A percentile compares a stretch with the other conserved stretches of the same genome.
These are phyloP conservation scores for Myxozyma nipponensis DNA, from an alignment of 805 yeast species.

Conservation along the genomic window DNA sequence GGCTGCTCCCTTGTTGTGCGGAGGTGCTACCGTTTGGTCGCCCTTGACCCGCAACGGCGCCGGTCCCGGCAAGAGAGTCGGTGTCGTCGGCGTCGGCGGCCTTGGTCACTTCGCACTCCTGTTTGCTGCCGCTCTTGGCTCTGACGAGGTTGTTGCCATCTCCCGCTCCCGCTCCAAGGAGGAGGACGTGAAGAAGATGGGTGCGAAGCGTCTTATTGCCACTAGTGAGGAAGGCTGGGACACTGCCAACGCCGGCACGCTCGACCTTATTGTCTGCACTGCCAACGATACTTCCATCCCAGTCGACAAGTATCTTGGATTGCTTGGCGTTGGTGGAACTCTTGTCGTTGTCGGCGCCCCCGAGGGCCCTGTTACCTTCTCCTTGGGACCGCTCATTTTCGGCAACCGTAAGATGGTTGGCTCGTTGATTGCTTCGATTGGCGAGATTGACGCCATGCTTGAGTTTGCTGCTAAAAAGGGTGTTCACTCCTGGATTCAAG, in stretches of 20 bases:
- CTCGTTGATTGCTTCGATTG: constrained; percentile 58
- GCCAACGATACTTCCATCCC: constrained; percentile 46
- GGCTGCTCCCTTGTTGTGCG: constrained; percentile 72
- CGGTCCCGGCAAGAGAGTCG: constrained; percentile 51
- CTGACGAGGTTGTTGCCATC: constrained; percentile 52
- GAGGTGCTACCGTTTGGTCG: constrained; percentile 67
- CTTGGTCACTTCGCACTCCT: constrained; percentile 60
- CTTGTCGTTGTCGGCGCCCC: constrained; percentile 67
- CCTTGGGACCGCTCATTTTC: constrained; percentile 11
- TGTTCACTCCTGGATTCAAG: constrained; percentile 18
- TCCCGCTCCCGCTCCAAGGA: constrained; percentile 50
- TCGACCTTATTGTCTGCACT: constrained; percentile 52
- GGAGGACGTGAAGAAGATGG: constrained; percentile 49
- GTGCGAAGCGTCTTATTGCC: constrained; percentile 52
- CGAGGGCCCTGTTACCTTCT: constrained; percentile 11
- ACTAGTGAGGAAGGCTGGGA: constrained; percentile 42
- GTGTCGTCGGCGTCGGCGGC: constrained; percentile 61
- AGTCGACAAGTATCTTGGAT: constrained; percentile 43
- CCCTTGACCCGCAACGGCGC: constrained; percentile 50
- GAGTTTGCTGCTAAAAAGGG: constrained; percentile 54
- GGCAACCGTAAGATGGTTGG: constrained; percentile 37
- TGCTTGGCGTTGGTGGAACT: constrained; percentile 53
- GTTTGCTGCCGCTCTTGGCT: constrained; percentile 58
- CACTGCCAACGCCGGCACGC: constrained; percentile 32
- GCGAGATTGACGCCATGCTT: constrained; percentile 62